Percentiles rank a stretch among this genome's conserved stretches.
Evolutionary conservation across 2,329 filamentous ascomycete genomes (phyloP).

Genomic region (Macrophomina phaseolina): DNA sequence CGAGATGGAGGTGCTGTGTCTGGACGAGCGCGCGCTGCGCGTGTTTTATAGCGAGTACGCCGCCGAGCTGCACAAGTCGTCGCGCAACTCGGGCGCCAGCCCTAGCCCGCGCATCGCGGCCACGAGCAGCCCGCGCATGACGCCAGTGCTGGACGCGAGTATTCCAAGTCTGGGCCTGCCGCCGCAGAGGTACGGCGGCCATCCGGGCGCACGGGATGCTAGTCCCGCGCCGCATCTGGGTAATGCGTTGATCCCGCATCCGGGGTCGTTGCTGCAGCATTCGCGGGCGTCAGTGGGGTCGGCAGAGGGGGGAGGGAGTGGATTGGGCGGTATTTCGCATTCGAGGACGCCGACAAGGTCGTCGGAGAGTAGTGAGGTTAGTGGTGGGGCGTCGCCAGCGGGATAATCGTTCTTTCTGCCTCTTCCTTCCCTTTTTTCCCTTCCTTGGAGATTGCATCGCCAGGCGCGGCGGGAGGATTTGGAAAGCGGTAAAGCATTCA

Average conservation of each 20-base stretch:
- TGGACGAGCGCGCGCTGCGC: conserved; percentile 45
- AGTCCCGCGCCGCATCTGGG: conserved; percentile 17
- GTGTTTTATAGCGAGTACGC: conserved; percentile 49
- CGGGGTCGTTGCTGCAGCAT: not conserved
- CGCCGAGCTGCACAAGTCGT: conserved; percentile 37
- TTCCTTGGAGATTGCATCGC: not conserved
- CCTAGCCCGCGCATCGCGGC: too few species aligned
- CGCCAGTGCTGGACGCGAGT: conserved; percentile 43
- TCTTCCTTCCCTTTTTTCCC: not conserved
- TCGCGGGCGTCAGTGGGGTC: not conserved
- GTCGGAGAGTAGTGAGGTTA: conserved; percentile 7
- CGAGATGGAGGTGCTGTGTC: conserved; percentile 53
- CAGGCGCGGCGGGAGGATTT: not conserved
- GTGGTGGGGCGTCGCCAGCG: not conserved
- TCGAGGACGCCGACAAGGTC: conserved; percentile 12
- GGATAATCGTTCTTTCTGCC: not conserved
- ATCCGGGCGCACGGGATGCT: not conserved
- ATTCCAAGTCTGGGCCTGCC: conserved; percentile 52
- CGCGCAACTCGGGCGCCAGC: too few species aligned
- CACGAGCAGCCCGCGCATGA: conserved; percentile 19
- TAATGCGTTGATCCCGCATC: not conserved
- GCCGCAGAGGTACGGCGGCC: conserved; percentile 31
- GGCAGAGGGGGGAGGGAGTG: not conserved
- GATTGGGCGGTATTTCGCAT: conserved; percentile 3
- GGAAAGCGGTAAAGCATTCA: too few species aligned